phyloP scores from a whole-genome alignment of 2,329 filamentous ascomycete species.

The Elsinoe arachidis region DNA sequence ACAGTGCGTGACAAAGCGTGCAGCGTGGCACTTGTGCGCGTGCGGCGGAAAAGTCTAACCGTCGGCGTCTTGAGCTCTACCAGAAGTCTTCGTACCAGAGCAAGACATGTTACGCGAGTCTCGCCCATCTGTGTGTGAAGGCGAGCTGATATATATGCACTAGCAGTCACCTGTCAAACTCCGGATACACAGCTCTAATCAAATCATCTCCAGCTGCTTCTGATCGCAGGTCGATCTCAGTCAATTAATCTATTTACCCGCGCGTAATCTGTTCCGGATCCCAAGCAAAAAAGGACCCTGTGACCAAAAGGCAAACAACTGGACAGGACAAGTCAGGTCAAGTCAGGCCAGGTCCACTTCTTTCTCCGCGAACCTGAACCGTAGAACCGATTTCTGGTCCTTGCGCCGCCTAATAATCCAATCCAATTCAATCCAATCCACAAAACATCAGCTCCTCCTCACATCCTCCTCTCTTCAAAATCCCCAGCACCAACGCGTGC shows the following conservation, averaged over 20 bases:
- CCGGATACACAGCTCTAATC: neutral
- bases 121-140: neutral
- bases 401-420: neutral
- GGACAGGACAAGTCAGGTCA: neutral
- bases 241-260: conserved; percentile 3
- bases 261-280: neutral
- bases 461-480: neutral
- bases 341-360: neutral
- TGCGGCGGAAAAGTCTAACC: neutral
- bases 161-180: neutral
- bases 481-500: conserved; percentile 6
- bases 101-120: neutral
- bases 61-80: neutral
- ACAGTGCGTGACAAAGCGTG: neutral
- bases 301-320: neutral
- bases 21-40: neutral
- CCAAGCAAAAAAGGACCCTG: neutral
- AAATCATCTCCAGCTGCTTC: neutral
- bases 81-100: neutral
- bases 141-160: conserved; percentile 4
- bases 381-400: conserved; percentile 7
- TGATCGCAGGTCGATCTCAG: conserved; percentile 10
- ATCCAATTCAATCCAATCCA: neutral
- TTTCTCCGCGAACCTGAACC: neutral
- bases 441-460: neutral